Evolutionary conservation across 1,284 basidiomycete species (phyloP), one percentile per base, ranked within the genome.

Genomic region (Schizophyllum commune): DNA sequence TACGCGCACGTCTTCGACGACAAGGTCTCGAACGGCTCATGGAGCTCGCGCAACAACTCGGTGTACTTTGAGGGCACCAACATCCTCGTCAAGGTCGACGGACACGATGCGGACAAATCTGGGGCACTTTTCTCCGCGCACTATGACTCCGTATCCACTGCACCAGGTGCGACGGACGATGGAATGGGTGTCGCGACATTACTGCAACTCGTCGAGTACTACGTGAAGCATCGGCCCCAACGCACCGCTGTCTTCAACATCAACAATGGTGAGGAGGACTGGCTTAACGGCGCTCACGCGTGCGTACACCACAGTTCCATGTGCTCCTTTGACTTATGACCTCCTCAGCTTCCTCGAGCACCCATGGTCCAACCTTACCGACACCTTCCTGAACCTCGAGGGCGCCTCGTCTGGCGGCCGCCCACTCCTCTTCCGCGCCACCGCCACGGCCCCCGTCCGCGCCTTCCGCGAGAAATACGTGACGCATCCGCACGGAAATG

Each of bases 261-360:
- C 70, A 92, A 92, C 70, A 91, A 92, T 63, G 90, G 86, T 1
- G 91, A 92, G 70, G 90, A 92, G 67, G 84, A 90, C 68, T 82
- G 84, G 39, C 69, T 92, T 65, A 79, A 86, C 65, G 91, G 91
- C 20, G 87, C 88, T 13, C 82, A 83, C 68, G 77, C 79, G 79
- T 89, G 73, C 68, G 82, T 75, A 32, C 9, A 3, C 11, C 2
- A 13, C 54, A 34, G 21, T 20, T 11, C 58, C 52, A 4, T 34
- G 13, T 56, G 1, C n/a, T 52, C 17, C 56, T 32, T 59, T 3
- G 7, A 27, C 47, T 52, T 47, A n/a, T 53, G 51, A 32, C 33
- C 6, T 32, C 27, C 6, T 7, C 65, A 88, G 85, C 17, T 89
- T 88, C 67, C 68, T 89, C 56, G 75, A 83, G 62, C 89, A 92